Evolutionary conservation across 1,284 basidiomycete species (phyloP), one percentile per base, ranked within the genome.

Genomic region (Porogramme epimiltina): DNA sequence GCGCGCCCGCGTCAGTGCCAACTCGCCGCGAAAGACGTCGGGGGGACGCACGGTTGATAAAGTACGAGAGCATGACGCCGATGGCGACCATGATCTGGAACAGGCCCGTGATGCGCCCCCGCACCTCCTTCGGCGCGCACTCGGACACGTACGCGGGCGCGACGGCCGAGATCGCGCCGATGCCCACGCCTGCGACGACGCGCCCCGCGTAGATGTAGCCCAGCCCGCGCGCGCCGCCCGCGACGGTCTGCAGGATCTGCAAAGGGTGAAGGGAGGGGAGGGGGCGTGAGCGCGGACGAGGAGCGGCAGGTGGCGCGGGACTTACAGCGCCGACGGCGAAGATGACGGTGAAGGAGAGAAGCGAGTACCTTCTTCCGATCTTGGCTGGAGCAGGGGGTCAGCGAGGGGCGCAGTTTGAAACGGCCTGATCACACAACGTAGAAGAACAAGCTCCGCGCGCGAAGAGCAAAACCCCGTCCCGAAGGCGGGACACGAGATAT

Each of bases 41-140:
- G 3, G 19, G 16, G 28, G 19, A 69, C 84, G 51, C 55, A 89
- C 86, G 79, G 61, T 89, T 89, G 55, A 89, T 76, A 65, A 89
- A 90, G 66, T 90, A 91, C 0, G 85, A 87, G 40, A 89, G 72
- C 86, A 89, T 89, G 49, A 88, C 87, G 33, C 87, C 87, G 40
- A 79, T 66, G 15, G 85, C 83, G 28, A 91, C 88, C 79, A 91
- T 85, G 68, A 93, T 84, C 66, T 94, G 90, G 78, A 93, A 91
- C 25, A 89, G 63, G 40, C 88, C 86, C 0, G 87, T 87, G 45
- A 88, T 85, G 31, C 85, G 78, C 13, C 86, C 86, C 49, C 85
- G 77, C 23, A 86, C 86, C 26, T 87, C 77, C 66, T 90, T 90
- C 3, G 89, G 90, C 0, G 83, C 79, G 64, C 89, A 91, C 66